Base-by-base conservation (phyloP, 1,284 basidiomycete species). In the Malassezia obtusa region DNA sequence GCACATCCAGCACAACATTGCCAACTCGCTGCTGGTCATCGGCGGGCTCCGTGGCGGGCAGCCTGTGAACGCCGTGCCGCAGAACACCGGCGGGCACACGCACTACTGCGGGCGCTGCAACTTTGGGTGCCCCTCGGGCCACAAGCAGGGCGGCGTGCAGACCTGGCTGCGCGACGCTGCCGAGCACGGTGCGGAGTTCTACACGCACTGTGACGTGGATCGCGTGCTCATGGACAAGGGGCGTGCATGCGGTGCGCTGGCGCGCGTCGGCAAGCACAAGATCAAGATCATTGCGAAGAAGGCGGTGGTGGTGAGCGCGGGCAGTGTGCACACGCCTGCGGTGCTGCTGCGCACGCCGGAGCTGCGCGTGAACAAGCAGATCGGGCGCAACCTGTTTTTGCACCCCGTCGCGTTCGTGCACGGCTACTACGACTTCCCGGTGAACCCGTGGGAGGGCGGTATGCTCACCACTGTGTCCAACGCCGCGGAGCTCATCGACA, bases 401-500 rank as follows among this genome's bases (percentile, higher is more conserved):
- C 78, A 79, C 65, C 78, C 78, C 0, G 72, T 67, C 15, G 74
- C 73, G 43, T 67, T 73, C 45, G 73, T 78, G 11, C 75, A 75
- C 15, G 77, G 75, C 36, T 70, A 71, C 58, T 78, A 76, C 61
- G 68, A 75, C 47, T 67, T 75, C 58, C 62, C 64, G 31, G 68
- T 78, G 49, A 65, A 74, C 41, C 75, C 78, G 0, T 77, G 76
- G 75, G 73, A 78, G 37, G 78, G 78, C 8, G 64, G 74, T 21
- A 69, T 78, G 61, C 72, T 79, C 52, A 78, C 78, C 28, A 71
- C 76, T 32, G 77, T 77, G 24, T 67, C 60, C 41, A 70, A 68
- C 37, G 64, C 62, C 6, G 63, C 67, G 40, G 69, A 71, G 51
- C 37, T 69, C 28, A 54, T 68, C 17, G 58, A 67, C 57, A 50